Evolutionary conservation across 345 rosid species (phyloP).

Genomic region (Gossypium australe): DNA sequence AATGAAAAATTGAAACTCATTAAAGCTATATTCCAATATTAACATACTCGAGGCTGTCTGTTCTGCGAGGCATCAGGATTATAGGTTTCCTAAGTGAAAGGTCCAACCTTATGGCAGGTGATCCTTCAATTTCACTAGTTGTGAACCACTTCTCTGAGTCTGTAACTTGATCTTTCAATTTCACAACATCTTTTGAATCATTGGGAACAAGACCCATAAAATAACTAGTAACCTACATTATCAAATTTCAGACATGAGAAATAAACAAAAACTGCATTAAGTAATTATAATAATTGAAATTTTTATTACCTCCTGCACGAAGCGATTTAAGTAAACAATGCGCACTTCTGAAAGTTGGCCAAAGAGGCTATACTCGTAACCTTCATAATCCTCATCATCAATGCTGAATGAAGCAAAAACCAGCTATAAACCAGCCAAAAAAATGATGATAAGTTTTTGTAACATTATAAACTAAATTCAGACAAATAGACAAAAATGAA

Average conservation of each 20-base stretch:
- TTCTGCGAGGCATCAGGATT: constrained; percentile 87
- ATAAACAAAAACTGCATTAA: constrained; percentile 11
- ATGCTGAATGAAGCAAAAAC: constrained; percentile 72
- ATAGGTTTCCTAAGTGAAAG: constrained; percentile 86
- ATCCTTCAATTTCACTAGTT: constrained; percentile 84
- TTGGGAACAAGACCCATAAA: constrained; percentile 88
- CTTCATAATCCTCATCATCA: constrained; percentile 83
- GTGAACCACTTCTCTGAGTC: constrained; percentile 89
- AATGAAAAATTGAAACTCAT: background rate
- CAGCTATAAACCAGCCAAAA: constrained; percentile 43
- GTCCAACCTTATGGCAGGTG: constrained; percentile 88
- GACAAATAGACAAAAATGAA: background rate
- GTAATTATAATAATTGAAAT: constrained; percentile 3
- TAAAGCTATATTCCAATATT: constrained; percentile 13
- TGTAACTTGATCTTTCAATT: constrained; percentile 76
- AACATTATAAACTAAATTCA: constrained; percentile 3
- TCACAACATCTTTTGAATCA: constrained; percentile 55
- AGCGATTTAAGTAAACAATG: constrained; percentile 84
- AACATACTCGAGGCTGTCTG: constrained; percentile 87
- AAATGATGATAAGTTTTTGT: background rate
- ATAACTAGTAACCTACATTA: constrained; percentile 64
- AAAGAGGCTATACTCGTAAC: constrained; percentile 76
- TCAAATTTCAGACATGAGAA: constrained; percentile 28
- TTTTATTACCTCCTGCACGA: constrained; percentile 81
- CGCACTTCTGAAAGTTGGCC: constrained; percentile 99